phyloP scores from a whole-genome alignment of 257 asterid genomes.

The Primulina tabacum region DNA sequence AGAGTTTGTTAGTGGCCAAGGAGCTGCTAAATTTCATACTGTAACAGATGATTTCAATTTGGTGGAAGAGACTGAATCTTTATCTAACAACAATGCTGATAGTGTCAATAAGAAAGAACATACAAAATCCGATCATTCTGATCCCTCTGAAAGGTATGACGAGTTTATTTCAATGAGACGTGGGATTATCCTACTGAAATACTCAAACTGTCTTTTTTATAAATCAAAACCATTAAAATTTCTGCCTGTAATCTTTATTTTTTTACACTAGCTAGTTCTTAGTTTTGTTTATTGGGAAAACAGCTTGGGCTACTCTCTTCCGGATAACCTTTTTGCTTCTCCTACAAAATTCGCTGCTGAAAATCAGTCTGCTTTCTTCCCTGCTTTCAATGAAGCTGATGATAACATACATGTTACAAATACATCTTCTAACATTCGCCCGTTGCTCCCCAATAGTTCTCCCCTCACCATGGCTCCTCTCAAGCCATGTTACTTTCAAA shows the following conservation, averaged over 20 bases:
- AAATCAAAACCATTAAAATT: neutral
- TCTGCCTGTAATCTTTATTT: neutral
- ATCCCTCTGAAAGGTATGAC: slow-evolving; percentile 51
- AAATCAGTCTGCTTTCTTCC: slow-evolving; percentile 33
- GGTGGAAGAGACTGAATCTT: slow-evolving; percentile 34
- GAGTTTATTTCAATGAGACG: neutral
- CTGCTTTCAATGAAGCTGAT: slow-evolving; percentile 35
- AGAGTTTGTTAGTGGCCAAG: slow-evolving; percentile 40
- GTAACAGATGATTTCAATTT: slow-evolving; percentile 32
- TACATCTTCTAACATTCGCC: slow-evolving; percentile 43
- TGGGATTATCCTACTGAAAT: neutral
- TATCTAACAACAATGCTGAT: slow-evolving; percentile 22
- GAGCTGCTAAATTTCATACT: slow-evolving; percentile 28
- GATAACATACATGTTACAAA: slow-evolving; percentile 32
- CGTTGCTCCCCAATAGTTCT: slow-evolving; percentile 42
- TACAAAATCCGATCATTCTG: slow-evolving; percentile 36
- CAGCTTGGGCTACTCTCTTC: slow-evolving; percentile 82
- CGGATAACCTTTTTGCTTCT: slow-evolving; percentile 82
- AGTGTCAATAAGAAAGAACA: slow-evolving; percentile 36
- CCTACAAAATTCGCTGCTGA: slow-evolving; percentile 70
- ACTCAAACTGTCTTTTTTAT: neutral
- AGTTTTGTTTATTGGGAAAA: slow-evolving; percentile 24
- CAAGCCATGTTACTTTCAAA: slow-evolving; percentile 60
- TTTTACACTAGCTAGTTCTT: neutral
- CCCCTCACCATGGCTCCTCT: slow-evolving; percentile 51